Conservation (phyloP, 352 stramenopile species). For the Globisporangium spinosum region DNA sequence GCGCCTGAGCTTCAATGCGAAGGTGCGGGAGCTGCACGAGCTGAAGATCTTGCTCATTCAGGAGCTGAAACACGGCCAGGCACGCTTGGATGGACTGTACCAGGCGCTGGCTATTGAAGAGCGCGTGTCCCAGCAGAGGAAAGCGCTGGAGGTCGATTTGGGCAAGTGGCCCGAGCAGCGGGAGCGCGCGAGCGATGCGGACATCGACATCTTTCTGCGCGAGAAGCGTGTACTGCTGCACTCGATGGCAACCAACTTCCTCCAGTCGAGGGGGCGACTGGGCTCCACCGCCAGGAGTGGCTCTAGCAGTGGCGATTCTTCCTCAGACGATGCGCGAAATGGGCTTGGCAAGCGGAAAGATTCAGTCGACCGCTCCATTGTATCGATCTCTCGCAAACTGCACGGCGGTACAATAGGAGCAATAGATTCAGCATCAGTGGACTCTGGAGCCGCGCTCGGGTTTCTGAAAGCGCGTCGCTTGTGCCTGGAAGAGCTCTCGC, state of each 20-base stretch:
- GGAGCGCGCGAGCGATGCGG: slow-evolving; percentile 71
- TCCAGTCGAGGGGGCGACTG: slow-evolving; percentile 3
- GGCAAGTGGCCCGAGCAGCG: slow-evolving; percentile 88
- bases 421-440: neutral
- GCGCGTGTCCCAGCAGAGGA: slow-evolving; percentile 1
- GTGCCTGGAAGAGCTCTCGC: slow-evolving; percentile 9
- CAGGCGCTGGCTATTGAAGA: slow-evolving; percentile 27
- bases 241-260: slow-evolving; percentile 16
- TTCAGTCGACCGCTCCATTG: slow-evolving; percentile 31
- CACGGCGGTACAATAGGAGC: slow-evolving; percentile 6
- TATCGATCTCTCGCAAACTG: slow-evolving; percentile 28
- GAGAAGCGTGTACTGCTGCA: slow-evolving; percentile 51
- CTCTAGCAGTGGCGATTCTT: neutral
- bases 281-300: slow-evolving; percentile 9
- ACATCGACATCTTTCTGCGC: slow-evolving; percentile 68
- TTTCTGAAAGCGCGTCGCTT: slow-evolving; percentile 15
- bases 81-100: slow-evolving; percentile 47
- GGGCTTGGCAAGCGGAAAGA: slow-evolving; percentile 2
- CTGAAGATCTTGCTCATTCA: slow-evolving; percentile 86
- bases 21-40: slow-evolving; percentile 86
- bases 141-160: slow-evolving; percentile 48
- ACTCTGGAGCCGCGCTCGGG: neutral
- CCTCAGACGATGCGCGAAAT: neutral
- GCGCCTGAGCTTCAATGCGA: slow-evolving; percentile 87
- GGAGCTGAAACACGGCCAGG: slow-evolving; percentile 55